Evolutionary conservation across 2,329 filamentous ascomycete genomes (phyloP), one percentile per base, ranked within the genome.

Genomic region (Talaromyces sp.): DNA sequence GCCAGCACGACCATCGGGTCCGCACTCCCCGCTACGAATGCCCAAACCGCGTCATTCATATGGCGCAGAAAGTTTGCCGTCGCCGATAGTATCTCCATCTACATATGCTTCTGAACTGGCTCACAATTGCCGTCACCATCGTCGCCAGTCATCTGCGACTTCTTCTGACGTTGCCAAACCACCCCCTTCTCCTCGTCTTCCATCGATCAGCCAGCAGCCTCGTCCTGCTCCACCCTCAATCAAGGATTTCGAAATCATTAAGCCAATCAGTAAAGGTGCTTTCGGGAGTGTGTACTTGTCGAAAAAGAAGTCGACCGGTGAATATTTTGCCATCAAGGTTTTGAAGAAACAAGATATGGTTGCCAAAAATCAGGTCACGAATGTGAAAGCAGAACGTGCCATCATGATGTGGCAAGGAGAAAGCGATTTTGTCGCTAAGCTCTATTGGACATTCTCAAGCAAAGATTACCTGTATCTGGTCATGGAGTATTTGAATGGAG

Each of bases 321-420:
- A 99, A 67, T 99, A 99, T 72, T 99, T 93, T 71, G 94, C 94
- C 9, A 97, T 99, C 77, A 99, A 99, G 70, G 94, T 97, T 1
- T 75, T 99, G 54, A 97, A 97, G 70, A 99, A 99, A 75, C 92
- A 94, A n/a, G 94, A 99, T 78, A 99, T 99, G 94, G 91, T 99
- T 57, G 94, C 94, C 56, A 99, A 99, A 75, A 99, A 99, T 71
- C 94, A 99, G 70, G 92, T 99, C 63, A 96, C 94, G 62, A 99
- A 99, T 68, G 94, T 99, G 67, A 97, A 99, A 75, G 94, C 95
- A 8, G 94, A 99, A 75, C 85, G 94, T 61, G 95, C 95, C 19
- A 99, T 99, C 69, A 97, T 99, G 94, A 99, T 99, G 94, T 97
- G 94, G 90, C 94, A 99, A 76, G 94, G 94, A 19, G 91, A 97